A percentile compares a stretch with the other conserved stretches of the same genome.
phyloP scores from a whole-genome alignment of 2,329 filamentous ascomycete species.

The Didymella glomerata region DNA sequence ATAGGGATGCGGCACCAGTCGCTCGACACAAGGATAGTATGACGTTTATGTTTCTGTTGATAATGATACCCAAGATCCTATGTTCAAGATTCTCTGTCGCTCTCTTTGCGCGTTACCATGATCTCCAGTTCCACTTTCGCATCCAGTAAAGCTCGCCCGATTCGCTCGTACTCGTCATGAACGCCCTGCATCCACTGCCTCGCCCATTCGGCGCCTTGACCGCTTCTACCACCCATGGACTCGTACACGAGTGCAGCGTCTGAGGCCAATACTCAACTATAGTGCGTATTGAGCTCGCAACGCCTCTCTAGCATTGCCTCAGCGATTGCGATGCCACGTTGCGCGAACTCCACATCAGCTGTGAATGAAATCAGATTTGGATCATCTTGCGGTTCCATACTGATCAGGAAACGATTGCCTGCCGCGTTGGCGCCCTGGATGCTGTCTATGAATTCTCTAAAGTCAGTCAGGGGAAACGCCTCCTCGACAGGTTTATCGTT shows the following conservation, averaged over 20 bases:
- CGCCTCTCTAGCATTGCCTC: background rate
- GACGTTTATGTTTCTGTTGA: background rate
- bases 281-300: constrained; percentile 11
- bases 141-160: background rate
- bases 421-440: background rate
- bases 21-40: constrained; percentile 11
- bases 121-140: background rate
- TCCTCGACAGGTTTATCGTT: background rate
- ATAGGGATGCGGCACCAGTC: constrained; percentile 19
- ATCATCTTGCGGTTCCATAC: background rate
- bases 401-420: background rate
- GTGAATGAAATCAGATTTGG: rapidly evolving
- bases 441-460: constrained; percentile 7
- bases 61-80: background rate
- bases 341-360: background rate
- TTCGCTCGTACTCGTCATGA: constrained; percentile 3
- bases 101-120: background rate
- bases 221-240: constrained; percentile 4
- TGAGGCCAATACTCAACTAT: constrained; percentile 12
- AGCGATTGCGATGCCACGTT: background rate
- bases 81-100: background rate
- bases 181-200: constrained; percentile 3
- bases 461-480: background rate
- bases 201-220: background rate
- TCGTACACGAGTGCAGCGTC: constrained; percentile 1